Conservation (phyloP, 148 eudicot species). For the Arctostaphylos glauca region DNA sequence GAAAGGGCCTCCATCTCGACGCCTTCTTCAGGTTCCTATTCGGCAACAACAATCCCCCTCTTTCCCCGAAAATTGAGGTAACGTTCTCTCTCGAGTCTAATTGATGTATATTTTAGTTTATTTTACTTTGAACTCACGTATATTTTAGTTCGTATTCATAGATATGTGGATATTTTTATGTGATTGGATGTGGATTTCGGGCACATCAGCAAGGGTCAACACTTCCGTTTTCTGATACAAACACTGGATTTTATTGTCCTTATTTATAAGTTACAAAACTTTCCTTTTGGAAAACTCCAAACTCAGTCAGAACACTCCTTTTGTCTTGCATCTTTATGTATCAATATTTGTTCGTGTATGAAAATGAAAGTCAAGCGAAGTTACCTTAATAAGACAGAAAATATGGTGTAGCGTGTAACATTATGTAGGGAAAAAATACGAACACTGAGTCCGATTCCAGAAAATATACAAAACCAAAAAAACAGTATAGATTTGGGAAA, state of each 20-base stretch:
- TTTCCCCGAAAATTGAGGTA: constrained; percentile 53
- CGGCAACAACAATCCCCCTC: constrained; percentile 60
- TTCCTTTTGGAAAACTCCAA: neutral
- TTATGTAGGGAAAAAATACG: no score
- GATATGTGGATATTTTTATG: neutral
- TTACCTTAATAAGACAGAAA: neutral
- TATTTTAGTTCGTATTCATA: neutral
- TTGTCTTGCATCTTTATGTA: neutral
- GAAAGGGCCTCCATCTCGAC: constrained; percentile 49
- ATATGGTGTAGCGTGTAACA: neutral
- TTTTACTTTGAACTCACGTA: neutral
- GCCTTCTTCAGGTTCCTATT: constrained; percentile 69
- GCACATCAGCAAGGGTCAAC: no score
- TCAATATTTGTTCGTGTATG: neutral
- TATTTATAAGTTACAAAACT: neutral
- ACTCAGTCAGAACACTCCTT: neutral
- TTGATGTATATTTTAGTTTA: neutral
- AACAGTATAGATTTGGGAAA: no score
- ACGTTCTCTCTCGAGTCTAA: neutral
- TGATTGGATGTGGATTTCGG: no score
- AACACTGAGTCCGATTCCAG: no score
- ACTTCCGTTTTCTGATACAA: neutral
- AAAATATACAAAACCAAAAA: no score
- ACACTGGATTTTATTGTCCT: neutral
- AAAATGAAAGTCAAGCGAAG: neutral